phyloP scores from a whole-genome alignment of 202 grass and related monocot genomes.

The Zoysia matrella region DNA sequence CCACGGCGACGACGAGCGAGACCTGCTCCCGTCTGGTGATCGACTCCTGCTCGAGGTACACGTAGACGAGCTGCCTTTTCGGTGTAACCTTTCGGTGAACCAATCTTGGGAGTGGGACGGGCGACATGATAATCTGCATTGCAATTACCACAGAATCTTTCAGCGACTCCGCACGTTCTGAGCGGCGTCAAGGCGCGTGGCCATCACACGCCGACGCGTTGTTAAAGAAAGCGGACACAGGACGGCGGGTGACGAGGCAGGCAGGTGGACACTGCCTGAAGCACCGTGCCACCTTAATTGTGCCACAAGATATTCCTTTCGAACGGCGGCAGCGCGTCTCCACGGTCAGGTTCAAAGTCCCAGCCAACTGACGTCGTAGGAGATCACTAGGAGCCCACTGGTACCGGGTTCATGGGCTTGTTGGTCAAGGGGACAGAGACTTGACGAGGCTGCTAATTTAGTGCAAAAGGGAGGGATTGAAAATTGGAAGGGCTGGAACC shows the following conservation, averaged over 20 bases:
- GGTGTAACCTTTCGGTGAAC: background rate
- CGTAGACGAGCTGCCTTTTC: too few species aligned
- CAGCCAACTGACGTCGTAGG: background rate
- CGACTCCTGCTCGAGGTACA: too few species aligned
- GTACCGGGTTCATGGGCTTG: background rate
- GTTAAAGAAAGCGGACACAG: background rate
- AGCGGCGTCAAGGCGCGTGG: slow-evolving; percentile 28
- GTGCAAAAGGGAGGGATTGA: background rate
- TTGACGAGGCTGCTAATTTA: background rate
- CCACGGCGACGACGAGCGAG: slow-evolving; percentile 7
- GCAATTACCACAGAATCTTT: too few species aligned
- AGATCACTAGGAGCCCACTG: background rate
- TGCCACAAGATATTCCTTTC: background rate
- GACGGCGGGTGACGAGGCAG: too few species aligned
- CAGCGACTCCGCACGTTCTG: background rate
- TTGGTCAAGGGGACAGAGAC: background rate
- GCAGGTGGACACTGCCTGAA: background rate
- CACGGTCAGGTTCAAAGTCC: background rate
- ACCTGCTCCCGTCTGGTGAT: too few species aligned
- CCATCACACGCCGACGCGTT: slow-evolving; percentile 29
- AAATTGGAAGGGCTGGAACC: slow-evolving; percentile 42
- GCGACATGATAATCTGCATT: too few species aligned
- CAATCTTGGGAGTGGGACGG: too few species aligned
- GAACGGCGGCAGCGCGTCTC: background rate
- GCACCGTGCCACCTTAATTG: background rate